These are phyloP conservation scores for Daldinia grandis DNA, from an alignment of 495 filamentous ascomycete species.

Conservation along the genomic window DNA sequence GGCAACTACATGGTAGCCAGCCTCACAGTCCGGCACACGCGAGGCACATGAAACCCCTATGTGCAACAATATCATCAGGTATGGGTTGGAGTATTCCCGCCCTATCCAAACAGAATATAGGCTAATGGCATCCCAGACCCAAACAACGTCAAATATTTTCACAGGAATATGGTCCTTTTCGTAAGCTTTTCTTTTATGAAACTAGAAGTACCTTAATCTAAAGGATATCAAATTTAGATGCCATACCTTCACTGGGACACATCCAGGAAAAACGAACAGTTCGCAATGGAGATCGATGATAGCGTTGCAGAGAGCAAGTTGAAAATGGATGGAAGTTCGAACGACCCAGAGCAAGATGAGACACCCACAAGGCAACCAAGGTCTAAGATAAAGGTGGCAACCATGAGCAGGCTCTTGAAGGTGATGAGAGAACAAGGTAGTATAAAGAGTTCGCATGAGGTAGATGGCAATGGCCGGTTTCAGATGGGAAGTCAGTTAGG, in stretches of 20 bases:
- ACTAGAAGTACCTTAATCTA: neutral
- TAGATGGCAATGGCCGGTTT: slow-evolving; percentile 41
- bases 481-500: slow-evolving; percentile 46
- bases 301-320: slow-evolving; percentile 34
- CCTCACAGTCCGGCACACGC: slow-evolving; percentile 44
- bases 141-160: slow-evolving; percentile 30
- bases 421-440: neutral
- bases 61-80: slow-evolving; percentile 45
- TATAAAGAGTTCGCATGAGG: neutral
- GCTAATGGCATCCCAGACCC: slow-evolving; percentile 8
- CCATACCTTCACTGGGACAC: slow-evolving; percentile 77
- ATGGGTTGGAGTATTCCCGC: neutral
- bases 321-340: no score
- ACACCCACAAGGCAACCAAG: neutral
- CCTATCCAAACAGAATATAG: neutral
- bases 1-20: slow-evolving; percentile 35
- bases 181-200: slow-evolving; percentile 31
- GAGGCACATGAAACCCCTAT: slow-evolving; percentile 51
- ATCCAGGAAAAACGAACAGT: slow-evolving; percentile 28
- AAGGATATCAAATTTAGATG: slow-evolving; percentile 52
- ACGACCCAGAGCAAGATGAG: no score
- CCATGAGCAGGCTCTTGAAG: slow-evolving; percentile 27
- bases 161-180: slow-evolving; percentile 52
- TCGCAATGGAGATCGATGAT: slow-evolving; percentile 50
- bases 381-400: neutral